These are phyloP conservation scores for Entoloma clypeatum DNA, from an alignment of 1,284 basidiomycete genomes.

Conservation along the genomic window DNA sequence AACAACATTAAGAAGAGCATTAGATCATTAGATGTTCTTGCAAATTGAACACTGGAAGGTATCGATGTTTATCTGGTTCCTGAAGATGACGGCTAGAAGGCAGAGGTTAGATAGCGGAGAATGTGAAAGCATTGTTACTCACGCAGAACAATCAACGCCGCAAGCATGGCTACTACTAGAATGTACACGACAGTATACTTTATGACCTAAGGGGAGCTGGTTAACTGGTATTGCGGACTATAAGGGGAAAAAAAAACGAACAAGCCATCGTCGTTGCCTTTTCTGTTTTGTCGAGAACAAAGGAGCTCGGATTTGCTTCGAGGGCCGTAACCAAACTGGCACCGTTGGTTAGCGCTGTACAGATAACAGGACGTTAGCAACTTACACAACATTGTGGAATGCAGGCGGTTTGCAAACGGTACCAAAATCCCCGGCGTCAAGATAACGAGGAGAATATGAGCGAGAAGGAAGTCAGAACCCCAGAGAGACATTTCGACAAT, in stretches of 20 bases:
- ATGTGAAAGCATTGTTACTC: slow-evolving; percentile 13
- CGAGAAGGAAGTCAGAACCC: slow-evolving; percentile 86
- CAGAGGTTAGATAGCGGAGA: slow-evolving; percentile 11
- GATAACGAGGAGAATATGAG: slow-evolving; percentile 81
- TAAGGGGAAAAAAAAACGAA: slow-evolving; percentile 34
- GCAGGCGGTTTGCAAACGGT: slow-evolving; percentile 83
- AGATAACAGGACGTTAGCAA: slow-evolving; percentile 20
- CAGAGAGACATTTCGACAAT: slow-evolving; percentile 95
- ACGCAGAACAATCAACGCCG: slow-evolving; percentile 81
- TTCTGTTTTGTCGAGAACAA: slow-evolving; percentile 95
- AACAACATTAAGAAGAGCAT: slow-evolving; percentile 10
- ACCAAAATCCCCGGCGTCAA: slow-evolving; percentile 82
- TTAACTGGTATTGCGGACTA: slow-evolving; percentile 5
- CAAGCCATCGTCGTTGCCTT: slow-evolving; percentile 87
- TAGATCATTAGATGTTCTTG: slow-evolving; percentile 68
- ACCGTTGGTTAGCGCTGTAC: slow-evolving; percentile 17
- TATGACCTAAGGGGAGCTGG: slow-evolving; percentile 44
- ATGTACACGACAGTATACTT: slow-evolving; percentile 87
- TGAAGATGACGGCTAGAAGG: slow-evolving; percentile 61
- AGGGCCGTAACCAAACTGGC: slow-evolving; percentile 83
- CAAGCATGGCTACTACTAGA: slow-evolving; percentile 73
- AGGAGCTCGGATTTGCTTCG: slow-evolving; percentile 92
- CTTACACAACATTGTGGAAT: slow-evolving; percentile 88
- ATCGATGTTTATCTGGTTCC: slow-evolving; percentile 49
- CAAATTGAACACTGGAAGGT: slow-evolving; percentile 67